Conservation (phyloP, 2,329 filamentous ascomycete species). For the Graphium sp. region DNA sequence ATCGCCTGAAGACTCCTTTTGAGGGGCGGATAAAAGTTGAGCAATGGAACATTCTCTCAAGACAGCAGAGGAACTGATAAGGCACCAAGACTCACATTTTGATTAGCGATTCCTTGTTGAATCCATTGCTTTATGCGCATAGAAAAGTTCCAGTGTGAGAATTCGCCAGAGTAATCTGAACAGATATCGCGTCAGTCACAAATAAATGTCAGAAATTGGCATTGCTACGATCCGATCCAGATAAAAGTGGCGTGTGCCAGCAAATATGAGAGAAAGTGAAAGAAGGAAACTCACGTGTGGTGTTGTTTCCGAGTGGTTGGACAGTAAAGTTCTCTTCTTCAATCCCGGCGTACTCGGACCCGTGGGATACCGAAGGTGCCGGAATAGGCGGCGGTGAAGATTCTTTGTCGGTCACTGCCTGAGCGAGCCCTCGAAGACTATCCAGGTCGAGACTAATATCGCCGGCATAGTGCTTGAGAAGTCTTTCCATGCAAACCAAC, state of each 20-base stretch:
- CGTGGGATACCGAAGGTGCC: conserved; percentile 3
- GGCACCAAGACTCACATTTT: no score
- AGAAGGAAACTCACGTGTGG: conserved; percentile 18
- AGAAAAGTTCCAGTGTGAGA: conserved; percentile 35
- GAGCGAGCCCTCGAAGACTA: conserved; percentile 21
- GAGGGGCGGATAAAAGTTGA: conserved; percentile 1
- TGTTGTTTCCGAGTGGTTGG: conserved; percentile 21
- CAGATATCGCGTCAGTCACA: conserved; percentile 4
- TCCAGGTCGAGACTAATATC: conserved; percentile 21
- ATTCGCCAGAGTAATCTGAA: conserved; percentile 35
- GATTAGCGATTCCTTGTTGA: conserved; percentile 15
- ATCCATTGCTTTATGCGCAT: conserved; percentile 32
- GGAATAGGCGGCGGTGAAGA: not conserved
- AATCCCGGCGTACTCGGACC: conserved; percentile 9
- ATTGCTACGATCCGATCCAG: conserved; percentile 1
- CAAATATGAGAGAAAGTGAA: no score
- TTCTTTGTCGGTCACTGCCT: conserved; percentile 19
- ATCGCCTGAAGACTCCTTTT: conserved; percentile 11
- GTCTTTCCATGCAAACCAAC: conserved; percentile 21
- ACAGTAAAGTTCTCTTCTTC: conserved; percentile 22
- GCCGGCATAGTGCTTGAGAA: conserved; percentile 28
- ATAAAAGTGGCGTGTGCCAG: no score
- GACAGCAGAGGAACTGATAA: no score
- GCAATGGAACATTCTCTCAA: not conserved
- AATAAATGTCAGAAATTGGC: not conserved